Percentiles rank a stretch among this genome's conserved stretches.
Evolutionary conservation across 805 yeast genomes (phyloP).

Genomic region (Candida maris): DNA sequence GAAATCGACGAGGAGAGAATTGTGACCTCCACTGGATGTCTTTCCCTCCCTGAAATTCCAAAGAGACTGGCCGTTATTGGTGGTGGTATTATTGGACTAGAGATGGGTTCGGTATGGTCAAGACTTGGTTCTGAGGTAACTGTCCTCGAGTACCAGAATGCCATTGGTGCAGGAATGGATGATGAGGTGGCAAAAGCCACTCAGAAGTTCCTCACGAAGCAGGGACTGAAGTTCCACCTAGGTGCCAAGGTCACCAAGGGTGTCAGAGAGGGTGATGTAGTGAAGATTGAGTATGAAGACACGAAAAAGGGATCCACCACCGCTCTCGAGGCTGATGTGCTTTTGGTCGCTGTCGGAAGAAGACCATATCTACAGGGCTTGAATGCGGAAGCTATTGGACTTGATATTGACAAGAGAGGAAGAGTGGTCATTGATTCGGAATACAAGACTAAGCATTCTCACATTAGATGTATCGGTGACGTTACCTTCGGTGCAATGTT

Average conservation of each 20-base stretch:
- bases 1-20: slow-evolving; percentile 95
- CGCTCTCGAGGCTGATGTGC: slow-evolving; percentile 81
- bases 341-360: slow-evolving; percentile 97
- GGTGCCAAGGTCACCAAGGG: slow-evolving; percentile 90
- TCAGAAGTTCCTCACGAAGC: slow-evolving; percentile 87
- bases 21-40: slow-evolving; percentile 91
- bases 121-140: slow-evolving; percentile 96
- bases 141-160: slow-evolving; percentile 81
- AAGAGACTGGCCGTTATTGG: slow-evolving; percentile 91
- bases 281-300: slow-evolving; percentile 83
- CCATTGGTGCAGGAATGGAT: slow-evolving; percentile 99
- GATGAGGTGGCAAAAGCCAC: slow-evolving; percentile 87
- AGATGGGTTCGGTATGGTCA: slow-evolving; percentile 98
- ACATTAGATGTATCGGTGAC: slow-evolving; percentile 97
- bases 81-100: slow-evolving; percentile 99
- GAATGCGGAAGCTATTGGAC: slow-evolving; percentile 81
- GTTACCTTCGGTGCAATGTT: slow-evolving; percentile 98
- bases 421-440: slow-evolving; percentile 92
- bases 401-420: slow-evolving; percentile 89
- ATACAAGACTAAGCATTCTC: slow-evolving; percentile 87
- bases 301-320: slow-evolving; percentile 82
- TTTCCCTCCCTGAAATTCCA: slow-evolving; percentile 84
- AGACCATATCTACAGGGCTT: slow-evolving; percentile 93
- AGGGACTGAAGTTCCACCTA: slow-evolving; percentile 89
- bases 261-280: slow-evolving; percentile 82